Conservation (phyloP, 768 basidiomycete species). For the Serendipita sp. region DNA sequence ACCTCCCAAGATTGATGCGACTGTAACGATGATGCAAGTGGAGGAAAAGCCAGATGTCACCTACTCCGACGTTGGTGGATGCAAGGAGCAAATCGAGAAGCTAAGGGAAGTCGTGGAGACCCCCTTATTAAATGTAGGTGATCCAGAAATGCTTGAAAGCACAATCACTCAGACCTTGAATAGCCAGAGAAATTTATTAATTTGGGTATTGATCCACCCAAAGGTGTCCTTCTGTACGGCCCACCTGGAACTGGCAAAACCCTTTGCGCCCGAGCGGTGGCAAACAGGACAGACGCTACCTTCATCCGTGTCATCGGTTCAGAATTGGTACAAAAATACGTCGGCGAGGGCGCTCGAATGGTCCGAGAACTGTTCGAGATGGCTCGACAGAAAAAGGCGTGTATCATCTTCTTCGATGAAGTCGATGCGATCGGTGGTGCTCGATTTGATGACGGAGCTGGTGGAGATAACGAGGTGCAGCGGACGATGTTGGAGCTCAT, state of each 20-base stretch:
- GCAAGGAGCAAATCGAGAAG: slow-evolving; percentile 99
- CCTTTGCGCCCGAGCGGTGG: slow-evolving; percentile 92
- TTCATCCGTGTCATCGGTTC: slow-evolving; percentile 99
- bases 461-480: slow-evolving; percentile 98
- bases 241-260: slow-evolving; percentile 99
- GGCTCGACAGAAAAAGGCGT: slow-evolving; percentile 97
- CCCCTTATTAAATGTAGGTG: slow-evolving; percentile 72
- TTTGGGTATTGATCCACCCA: slow-evolving; percentile 96
- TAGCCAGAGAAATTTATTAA: slow-evolving; percentile 99
- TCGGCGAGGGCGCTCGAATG: slow-evolving; percentile 98
- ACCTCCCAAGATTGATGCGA: slow-evolving; percentile 97
- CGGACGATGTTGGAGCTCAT: slow-evolving; percentile 98
- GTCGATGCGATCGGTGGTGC: slow-evolving; percentile 97
- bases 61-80: slow-evolving; percentile 94
- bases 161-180: slow-evolving; percentile 9
- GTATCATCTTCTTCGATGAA: slow-evolving; percentile 99
- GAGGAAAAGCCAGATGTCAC: slow-evolving; percentile 98
- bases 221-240: slow-evolving; percentile 90
- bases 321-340: slow-evolving; percentile 99
- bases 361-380: slow-evolving; percentile 98
- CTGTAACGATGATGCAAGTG: slow-evolving; percentile 99
- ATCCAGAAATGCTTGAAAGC: not conserved
- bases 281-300: slow-evolving; percentile 95
- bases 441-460: slow-evolving; percentile 94
- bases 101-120: slow-evolving; percentile 95